A percentile compares a stretch with the other conserved stretches of the same genome.
Conservation (phyloP, 805 yeast species). For the Suhomyces pyralidae region DNA sequence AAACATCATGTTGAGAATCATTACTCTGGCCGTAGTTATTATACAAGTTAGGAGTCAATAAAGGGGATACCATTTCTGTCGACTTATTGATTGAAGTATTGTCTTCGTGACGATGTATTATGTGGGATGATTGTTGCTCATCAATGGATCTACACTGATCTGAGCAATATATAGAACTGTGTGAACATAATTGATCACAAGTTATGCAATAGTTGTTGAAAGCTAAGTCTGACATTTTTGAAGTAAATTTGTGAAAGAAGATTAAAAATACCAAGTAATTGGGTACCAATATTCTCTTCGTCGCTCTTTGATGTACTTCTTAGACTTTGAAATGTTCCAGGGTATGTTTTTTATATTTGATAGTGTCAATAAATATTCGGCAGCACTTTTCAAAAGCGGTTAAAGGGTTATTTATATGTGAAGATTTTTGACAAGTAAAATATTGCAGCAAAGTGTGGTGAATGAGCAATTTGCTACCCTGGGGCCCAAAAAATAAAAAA, state of each 20-base stretch:
- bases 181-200: constrained; percentile 30
- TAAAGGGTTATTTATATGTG: not conserved
- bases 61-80: constrained; percentile 30
- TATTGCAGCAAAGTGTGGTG: constrained; percentile 6
- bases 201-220: constrained; percentile 38
- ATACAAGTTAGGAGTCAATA: constrained; percentile 36
- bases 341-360: not conserved
- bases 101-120: constrained; percentile 10
- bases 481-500: not conserved
- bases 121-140: constrained; percentile 21
- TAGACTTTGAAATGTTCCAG: not conserved
- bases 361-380: not conserved
- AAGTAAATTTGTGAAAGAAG: not conserved
- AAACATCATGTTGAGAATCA: constrained; percentile 9
- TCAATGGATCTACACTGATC: constrained; percentile 33
- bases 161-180: constrained; percentile 22
- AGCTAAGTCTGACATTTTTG: constrained; percentile 30
- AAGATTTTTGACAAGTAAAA: not conserved
- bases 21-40: constrained; percentile 15
- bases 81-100: constrained; percentile 2
- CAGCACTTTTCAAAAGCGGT: not conserved
- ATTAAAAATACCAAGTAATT: not conserved
- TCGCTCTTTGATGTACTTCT: not conserved
- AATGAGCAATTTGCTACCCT: not conserved
- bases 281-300: not conserved